Evolutionary conservation across 1,284 basidiomycete genomes (phyloP).

Genomic region (Phellopilus nigrolimitatus): DNA sequence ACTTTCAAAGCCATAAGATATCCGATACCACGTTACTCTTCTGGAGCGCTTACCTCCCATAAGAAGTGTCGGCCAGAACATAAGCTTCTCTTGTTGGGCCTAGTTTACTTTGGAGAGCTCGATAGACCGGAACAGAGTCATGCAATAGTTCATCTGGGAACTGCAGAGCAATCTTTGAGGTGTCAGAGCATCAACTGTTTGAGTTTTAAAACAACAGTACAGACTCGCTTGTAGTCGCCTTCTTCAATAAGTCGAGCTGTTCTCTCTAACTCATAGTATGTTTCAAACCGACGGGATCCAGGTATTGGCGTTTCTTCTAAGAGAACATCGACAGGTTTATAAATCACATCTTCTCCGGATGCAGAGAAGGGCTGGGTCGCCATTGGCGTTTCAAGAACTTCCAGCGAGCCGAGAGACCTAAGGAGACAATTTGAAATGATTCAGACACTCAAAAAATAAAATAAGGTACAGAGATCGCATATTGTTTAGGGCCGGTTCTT

Average conservation of each 20-base stretch:
- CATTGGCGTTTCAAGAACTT: too few species aligned
- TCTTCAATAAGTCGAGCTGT: constrained; percentile 48
- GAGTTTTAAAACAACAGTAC: constrained; percentile 25
- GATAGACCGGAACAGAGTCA: constrained; percentile 86
- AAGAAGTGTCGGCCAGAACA: constrained; percentile 94
- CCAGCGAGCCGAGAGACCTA: too few species aligned
- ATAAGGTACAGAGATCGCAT: background rate
- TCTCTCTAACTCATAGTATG: constrained; percentile 59
- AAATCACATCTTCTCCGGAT: constrained; percentile 57
- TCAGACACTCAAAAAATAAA: too few species aligned
- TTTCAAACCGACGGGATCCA: constrained; percentile 36
- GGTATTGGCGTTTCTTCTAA: constrained; percentile 34
- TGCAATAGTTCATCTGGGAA: constrained; percentile 93
- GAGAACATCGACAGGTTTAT: constrained; percentile 44
- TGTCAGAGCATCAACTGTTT: constrained; percentile 2
- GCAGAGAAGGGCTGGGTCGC: constrained; percentile 43
- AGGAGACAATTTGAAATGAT: too few species aligned
- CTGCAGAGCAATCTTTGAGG: constrained; percentile 77
- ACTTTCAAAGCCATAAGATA: constrained; percentile 37
- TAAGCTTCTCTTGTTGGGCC: constrained; percentile 63
- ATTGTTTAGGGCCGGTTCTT: background rate
- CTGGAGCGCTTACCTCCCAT: constrained; percentile 69
- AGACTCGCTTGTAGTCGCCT: constrained; percentile 56
- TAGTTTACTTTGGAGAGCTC: constrained; percentile 55
- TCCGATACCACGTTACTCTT: background rate